Evolutionary conservation across 2,329 filamentous ascomycete species (phyloP).

Genomic region (Lasiodiplodia hormozganensis): DNA sequence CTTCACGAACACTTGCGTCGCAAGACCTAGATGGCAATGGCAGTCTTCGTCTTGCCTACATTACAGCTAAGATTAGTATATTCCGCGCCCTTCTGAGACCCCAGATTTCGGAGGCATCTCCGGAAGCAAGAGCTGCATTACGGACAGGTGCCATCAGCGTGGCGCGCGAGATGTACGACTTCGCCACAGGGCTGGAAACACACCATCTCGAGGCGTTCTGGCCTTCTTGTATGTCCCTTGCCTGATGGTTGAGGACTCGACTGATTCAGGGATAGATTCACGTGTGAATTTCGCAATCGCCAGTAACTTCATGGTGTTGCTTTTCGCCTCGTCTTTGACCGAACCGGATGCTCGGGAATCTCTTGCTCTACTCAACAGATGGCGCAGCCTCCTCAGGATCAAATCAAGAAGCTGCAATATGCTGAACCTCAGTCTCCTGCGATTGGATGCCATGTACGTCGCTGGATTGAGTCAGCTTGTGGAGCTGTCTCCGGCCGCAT

Average conservation of each 20-base stretch:
- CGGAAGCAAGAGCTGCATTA: slow-evolving; percentile 39
- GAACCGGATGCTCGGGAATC: slow-evolving; percentile 40
- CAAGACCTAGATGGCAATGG: slow-evolving; percentile 55
- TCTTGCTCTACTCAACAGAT: slow-evolving; percentile 38
- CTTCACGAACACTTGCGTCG: slow-evolving; percentile 34
- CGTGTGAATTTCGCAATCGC: slow-evolving; percentile 46
- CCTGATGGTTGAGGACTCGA: background rate
- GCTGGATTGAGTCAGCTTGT: slow-evolving; percentile 39
- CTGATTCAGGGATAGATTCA: slow-evolving; percentile 36
- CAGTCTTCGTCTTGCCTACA: slow-evolving; percentile 60
- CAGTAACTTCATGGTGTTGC: slow-evolving; percentile 41
- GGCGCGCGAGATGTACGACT: slow-evolving; percentile 40
- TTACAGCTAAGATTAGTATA: slow-evolving; percentile 59
- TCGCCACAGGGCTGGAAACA: slow-evolving; percentile 39
- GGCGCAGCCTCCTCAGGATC: slow-evolving; percentile 40
- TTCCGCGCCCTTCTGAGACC: slow-evolving; percentile 59
- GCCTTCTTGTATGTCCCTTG: slow-evolving; percentile 40
- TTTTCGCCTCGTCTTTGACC: slow-evolving; percentile 41
- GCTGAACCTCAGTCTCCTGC: slow-evolving; percentile 41
- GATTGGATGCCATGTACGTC: slow-evolving; percentile 41
- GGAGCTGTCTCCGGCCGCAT: slow-evolving; percentile 40
- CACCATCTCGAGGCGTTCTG: slow-evolving; percentile 43
- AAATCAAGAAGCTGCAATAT: slow-evolving; percentile 44
- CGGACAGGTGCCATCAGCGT: slow-evolving; percentile 41
- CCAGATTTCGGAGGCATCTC: slow-evolving; percentile 38